Evolutionary conservation across 495 filamentous ascomycete species (phyloP), one percentile per base, ranked within the genome.

Genomic region (Pyronema domesticum): DNA sequence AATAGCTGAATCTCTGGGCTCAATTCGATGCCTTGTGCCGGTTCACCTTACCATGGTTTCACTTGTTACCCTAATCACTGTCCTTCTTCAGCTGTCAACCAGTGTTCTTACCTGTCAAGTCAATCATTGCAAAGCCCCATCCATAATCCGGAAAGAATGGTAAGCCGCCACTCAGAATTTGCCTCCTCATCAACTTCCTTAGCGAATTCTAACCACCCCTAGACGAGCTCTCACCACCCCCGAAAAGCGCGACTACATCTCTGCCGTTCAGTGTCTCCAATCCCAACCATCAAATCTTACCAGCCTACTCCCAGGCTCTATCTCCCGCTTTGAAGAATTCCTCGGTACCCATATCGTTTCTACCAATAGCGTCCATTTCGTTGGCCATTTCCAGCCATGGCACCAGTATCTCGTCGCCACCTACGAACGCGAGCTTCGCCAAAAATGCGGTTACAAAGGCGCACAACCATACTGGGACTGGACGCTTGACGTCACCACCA

Each of bases 241-340:
- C 23, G 48, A 35, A 37, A 51, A 51, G 45, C 30, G 3, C 45
- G 70, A 67, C 8, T 85, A 83, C 55, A 80, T 79, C 55, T 65
- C 74, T 13, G 78, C 82, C 2, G 76, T 84, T 11, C 69, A 75
- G 45, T 86, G 82, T 59, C 63, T 88, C 0, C 72, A 77, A 55
- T 57, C 53, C 9, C 62, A 74, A 58, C 75, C 80, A 0, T 59
- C 77, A 0, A 71, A 64, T 14, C 63, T 67, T 10, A 61, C 55
- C 13, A 19, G 10, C 17, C 11, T 10, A 14, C 10, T 36, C 7
- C 48, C 48, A 51, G 71, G 62, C 68, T 74, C 52, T 68, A 70
- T 11, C 67, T 62, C 60, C 68, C 71, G 78, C 10, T 83, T 76
- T 58, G 83, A 86, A 68, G 82, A 86, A 63, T 86, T 87, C 57